Conservation (phyloP, 1,139 yeast genomes). For the Waltiozyma solani region DNA sequence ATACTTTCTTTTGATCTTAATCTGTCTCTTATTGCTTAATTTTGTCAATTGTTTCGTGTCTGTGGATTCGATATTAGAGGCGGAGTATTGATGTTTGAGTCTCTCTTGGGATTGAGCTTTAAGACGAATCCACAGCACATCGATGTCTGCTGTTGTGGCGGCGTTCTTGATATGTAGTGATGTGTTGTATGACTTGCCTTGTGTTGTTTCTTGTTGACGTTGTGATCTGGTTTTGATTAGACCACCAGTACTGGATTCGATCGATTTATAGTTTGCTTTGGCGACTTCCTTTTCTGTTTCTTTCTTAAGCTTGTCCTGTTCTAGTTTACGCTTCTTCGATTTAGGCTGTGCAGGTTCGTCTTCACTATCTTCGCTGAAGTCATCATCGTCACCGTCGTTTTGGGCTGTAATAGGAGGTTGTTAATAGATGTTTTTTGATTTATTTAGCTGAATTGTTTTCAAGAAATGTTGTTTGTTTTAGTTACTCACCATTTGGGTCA, state of each 20-base stretch:
- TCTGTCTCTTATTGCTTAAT: conserved; percentile 24
- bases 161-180: conserved; percentile 17
- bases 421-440: no score
- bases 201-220: conserved; percentile 22
- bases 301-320: conserved; percentile 6
- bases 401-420: no score
- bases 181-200: conserved; percentile 20
- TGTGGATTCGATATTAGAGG: conserved; percentile 4
- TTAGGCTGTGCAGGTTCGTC: neutral
- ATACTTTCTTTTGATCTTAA: conserved; percentile 68
- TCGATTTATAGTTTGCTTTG: conserved; percentile 28
- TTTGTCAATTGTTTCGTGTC: no score
- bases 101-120: conserved; percentile 19
- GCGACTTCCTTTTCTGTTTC: conserved; percentile 24
- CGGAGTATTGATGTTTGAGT: conserved; percentile 13
- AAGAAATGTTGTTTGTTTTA: neutral
- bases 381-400: conserved; percentile 1
- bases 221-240: conserved; percentile 48
- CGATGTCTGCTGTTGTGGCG: conserved; percentile 28
- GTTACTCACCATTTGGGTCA: conserved; percentile 20
- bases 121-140: conserved; percentile 42
- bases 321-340: conserved; percentile 1
- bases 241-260: conserved; percentile 44
- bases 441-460: no score
- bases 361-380: neutral